Conservation (phyloP, 192 early-diverging fungal species). For the Kappamyces sp. region DNA sequence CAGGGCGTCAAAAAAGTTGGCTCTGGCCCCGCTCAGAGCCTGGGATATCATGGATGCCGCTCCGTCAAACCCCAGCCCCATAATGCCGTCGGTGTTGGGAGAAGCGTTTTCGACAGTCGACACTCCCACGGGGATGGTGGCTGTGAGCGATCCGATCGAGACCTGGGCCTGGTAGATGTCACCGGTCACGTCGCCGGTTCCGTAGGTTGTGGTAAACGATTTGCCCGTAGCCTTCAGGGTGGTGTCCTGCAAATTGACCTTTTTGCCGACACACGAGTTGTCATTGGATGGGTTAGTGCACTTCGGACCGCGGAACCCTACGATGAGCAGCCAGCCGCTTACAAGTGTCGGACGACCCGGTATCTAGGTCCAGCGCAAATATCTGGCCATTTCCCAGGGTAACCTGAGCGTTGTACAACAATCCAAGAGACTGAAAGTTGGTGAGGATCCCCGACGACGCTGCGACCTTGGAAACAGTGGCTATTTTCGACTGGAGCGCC, state of each 20-base stretch:
- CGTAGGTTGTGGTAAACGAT: no score
- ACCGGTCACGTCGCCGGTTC: constrained; percentile 1
- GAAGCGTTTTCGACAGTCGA: neutral
- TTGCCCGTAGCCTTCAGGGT: neutral
- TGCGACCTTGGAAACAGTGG: no score
- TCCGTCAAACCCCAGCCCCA: constrained; percentile 26
- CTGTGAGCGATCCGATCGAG: neutral
- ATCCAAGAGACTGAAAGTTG: no score
- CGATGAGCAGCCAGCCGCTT: no score
- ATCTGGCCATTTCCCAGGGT: no score
- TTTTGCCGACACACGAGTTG: neutral
- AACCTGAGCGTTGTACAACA: constrained; percentile 8
- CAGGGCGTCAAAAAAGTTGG: constrained; percentile 26
- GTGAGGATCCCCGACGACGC: no score
- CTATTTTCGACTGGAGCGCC: no score
- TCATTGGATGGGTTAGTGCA: constrained; percentile 19
- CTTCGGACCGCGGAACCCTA: constrained; percentile 30
- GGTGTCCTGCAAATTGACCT: neutral
- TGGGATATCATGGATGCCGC: constrained; percentile 21
- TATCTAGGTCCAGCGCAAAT: no score
- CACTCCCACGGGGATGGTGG: constrained; percentile 9
- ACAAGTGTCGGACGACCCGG: no score
- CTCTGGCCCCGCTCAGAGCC: neutral
- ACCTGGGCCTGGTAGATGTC: neutral
- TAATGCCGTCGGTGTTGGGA: constrained; percentile 22